Conservation (phyloP, 2,329 filamentous ascomycete species). For the Diaporthe sp. region DNA sequence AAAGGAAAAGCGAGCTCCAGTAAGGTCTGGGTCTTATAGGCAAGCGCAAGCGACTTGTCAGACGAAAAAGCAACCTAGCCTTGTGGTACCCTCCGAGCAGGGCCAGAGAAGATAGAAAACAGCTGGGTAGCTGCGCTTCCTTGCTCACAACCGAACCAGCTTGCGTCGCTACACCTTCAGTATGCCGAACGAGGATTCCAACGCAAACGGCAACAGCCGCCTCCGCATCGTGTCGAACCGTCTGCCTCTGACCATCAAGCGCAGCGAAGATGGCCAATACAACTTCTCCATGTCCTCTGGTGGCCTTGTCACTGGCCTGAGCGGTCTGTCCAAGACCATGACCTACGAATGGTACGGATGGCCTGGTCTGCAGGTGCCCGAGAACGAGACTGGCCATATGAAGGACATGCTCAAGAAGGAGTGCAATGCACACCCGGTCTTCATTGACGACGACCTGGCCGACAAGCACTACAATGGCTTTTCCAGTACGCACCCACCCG, state of each 20-base stretch:
- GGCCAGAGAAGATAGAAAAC: background rate
- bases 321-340: constrained; percentile 90
- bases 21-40: background rate
- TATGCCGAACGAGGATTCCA: constrained; percentile 34
- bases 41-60: background rate
- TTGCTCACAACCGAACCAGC: background rate
- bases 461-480: constrained; percentile 99
- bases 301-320: constrained; percentile 93
- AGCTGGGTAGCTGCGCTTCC: background rate
- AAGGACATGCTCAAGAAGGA: constrained; percentile 86
- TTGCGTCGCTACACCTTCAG: background rate
- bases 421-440: constrained; percentile 91
- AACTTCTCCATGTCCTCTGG: constrained; percentile 97
- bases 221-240: constrained; percentile 94
- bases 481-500: constrained; percentile 75
- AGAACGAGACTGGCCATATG: constrained; percentile 82
- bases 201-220: constrained; percentile 52
- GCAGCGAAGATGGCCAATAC: constrained; percentile 91
- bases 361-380: constrained; percentile 93
- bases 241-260: constrained; percentile 96
- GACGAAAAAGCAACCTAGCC: background rate
- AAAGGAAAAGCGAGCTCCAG: background rate
- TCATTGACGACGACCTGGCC: constrained; percentile 92
- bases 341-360: constrained; percentile 99
- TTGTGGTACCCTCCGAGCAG: background rate